Evolutionary conservation across 164 flowering plant genomes (phyloP).

Genomic region (grape (Vitis vinifera)): DNA sequence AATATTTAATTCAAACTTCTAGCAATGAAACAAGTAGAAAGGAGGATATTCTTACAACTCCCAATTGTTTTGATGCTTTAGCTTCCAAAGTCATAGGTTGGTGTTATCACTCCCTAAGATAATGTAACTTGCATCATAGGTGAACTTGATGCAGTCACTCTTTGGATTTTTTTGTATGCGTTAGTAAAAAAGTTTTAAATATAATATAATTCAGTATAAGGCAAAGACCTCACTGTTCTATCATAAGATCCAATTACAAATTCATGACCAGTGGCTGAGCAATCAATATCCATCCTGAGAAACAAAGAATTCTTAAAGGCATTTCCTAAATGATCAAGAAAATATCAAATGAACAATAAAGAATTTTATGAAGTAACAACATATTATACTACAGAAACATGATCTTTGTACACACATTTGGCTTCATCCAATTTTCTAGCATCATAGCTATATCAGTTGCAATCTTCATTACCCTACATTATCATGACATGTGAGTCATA

Average conservation of each 20-base stretch:
- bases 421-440: constrained; percentile 78
- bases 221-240: constrained; percentile 68
- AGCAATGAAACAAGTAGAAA: background rate
- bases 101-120: constrained; percentile 97
- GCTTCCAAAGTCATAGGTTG: constrained; percentile 95
- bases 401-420: constrained; percentile 88
- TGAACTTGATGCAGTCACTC: constrained; percentile 59
- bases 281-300: constrained; percentile 95
- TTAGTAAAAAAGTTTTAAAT: background rate
- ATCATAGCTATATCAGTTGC: constrained; percentile 92
- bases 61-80: constrained; percentile 93
- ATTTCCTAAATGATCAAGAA: background rate
- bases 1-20: background rate
- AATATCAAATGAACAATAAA: background rate
- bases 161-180: background rate
- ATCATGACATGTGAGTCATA: background rate
- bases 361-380: background rate
- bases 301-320: background rate
- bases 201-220: background rate
- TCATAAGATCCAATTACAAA: constrained; percentile 98
- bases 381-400: constrained; percentile 93
- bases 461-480: constrained; percentile 90
- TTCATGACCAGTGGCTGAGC: constrained; percentile 93
- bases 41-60: constrained; percentile 69
- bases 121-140: constrained; percentile 76